A percentile compares a stretch with the other conserved stretches of the same genome.
Evolutionary conservation across 345 rosid species (phyloP).

Genomic region (Limnanthes douglasii): DNA sequence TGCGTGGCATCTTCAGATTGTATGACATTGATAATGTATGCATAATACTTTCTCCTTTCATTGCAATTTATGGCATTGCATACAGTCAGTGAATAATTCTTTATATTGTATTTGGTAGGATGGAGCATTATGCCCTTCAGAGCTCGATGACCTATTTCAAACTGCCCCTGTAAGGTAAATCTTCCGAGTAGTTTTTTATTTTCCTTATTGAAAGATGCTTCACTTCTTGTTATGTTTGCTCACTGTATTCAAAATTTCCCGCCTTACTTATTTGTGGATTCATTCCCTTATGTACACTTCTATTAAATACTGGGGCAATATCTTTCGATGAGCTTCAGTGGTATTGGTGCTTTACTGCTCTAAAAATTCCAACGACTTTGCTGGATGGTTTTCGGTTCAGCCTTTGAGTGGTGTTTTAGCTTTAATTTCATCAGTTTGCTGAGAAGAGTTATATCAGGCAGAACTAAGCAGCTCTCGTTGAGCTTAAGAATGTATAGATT

Average conservation of each 20-base stretch:
- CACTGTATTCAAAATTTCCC: constrained; percentile 3
- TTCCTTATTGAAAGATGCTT: too few relatives aligned
- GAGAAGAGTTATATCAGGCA: too few relatives aligned
- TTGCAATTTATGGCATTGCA: too few relatives aligned
- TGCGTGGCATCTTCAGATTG: constrained; percentile 47
- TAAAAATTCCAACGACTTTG: too few relatives aligned
- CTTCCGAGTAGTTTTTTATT: constrained; percentile 2
- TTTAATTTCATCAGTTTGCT: too few relatives aligned
- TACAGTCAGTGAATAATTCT: constrained; percentile 7
- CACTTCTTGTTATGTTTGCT: constrained; percentile 1
- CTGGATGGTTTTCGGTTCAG: too few relatives aligned
- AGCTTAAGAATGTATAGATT: too few relatives aligned
- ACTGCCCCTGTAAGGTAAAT: constrained; percentile 69
- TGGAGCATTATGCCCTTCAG: constrained; percentile 49
- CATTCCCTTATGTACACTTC: not conserved
- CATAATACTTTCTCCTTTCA: constrained; percentile 8
- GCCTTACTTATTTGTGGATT: constrained; percentile 4
- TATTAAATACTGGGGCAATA: not conserved
- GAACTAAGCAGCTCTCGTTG: too few relatives aligned
- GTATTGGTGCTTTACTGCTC: not conserved
- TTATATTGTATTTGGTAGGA: constrained; percentile 30
- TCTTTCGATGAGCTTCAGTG: not conserved
- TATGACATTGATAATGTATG: constrained; percentile 60
- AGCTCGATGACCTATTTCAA: constrained; percentile 54
- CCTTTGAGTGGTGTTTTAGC: too few relatives aligned